Base-by-base conservation (phyloP, 2,329 filamentous ascomycete genomes). In the Colletotrichum sp. region DNA sequence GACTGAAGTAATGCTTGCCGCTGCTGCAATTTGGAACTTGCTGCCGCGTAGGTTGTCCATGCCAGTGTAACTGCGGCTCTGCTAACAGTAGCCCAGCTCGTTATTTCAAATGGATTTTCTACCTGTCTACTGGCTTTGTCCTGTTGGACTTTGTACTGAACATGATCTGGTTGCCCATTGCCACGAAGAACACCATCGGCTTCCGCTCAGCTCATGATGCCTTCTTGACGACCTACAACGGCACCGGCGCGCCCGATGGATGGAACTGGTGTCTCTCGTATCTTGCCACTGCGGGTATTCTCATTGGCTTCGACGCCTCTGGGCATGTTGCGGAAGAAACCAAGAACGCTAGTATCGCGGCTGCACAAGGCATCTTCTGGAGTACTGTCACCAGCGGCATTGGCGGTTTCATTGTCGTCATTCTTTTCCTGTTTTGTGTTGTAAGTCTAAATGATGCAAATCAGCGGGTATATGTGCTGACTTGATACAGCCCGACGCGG, bases 231-330 rank as follows among this genome's bases (percentile, higher is more conserved):
- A 92, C 90, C 0, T 91, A 91, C 80, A 92, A 92, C 72, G 88
- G 88, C 3, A 90, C 88, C 13, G 89, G 88, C 13, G 88, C 89
- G 2, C 89, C 90, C 0, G 84, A 87, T 2, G 90, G 87, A 4
- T 92, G 91, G 90, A 92, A 92, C 79, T 92, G 90, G 91, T 92
- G 90, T 82, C 85, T 92, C 5, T 91, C 89, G 6, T 92, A 90
- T 80, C 87, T 91, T 30, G 90, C 90, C 2, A 92, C 91, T 2
- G 90, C 90, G 9, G 91, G 90, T 55, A 88, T 92, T 55, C 79
- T 92, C 71, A 91, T 92, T 68, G 91, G 91, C 3, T 92, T 91
- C 70, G 91, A 92, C 81, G 91, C 91, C 0, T 90, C 89, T 1
- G 91, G 91, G 3, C 90, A 92, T 78, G 89, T 92, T 32, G 90